phyloP scores from a whole-genome alignment of 495 filamentous ascomycete species.

The Penicillium cataractarum region DNA sequence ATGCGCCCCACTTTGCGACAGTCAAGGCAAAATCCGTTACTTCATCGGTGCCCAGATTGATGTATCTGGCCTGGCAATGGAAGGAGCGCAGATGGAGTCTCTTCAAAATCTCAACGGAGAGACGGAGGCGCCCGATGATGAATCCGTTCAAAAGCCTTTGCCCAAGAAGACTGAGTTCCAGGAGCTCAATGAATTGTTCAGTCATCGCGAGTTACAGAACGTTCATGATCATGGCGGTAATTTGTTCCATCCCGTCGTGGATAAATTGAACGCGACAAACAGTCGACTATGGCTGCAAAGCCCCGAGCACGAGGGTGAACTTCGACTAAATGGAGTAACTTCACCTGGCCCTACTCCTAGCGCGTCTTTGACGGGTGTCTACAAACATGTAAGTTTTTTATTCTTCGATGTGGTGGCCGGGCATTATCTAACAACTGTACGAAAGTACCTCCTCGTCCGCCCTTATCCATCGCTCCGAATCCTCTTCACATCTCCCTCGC shows the following conservation, averaged over 20 bases:
- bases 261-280: conserved; percentile 9
- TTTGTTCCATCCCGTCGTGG: conserved; percentile 36
- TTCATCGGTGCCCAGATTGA: conserved; percentile 22
- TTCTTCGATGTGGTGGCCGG: too few species aligned
- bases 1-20: conserved; percentile 61
- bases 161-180: conserved; percentile 47
- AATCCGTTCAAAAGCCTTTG: conserved; percentile 1
- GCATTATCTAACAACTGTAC: not conserved
- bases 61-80: conserved; percentile 20
- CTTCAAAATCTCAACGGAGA: conserved; percentile 6
- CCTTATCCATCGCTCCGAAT: conserved; percentile 65
- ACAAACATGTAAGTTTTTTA: conserved; percentile 44
- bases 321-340: not conserved
- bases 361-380: conserved; percentile 44
- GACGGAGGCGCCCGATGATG: conserved; percentile 1
- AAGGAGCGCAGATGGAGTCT: conserved; percentile 20
- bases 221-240: conserved; percentile 43
- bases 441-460: conserved; percentile 63
- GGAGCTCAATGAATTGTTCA: conserved; percentile 61
- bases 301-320: conserved; percentile 15
- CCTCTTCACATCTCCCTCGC: conserved; percentile 64
- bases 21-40: conserved; percentile 43
- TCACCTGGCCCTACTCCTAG: not conserved
- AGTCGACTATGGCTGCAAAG: conserved; percentile 19
- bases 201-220: conserved; percentile 55